Base-by-base conservation (phyloP, 2,329 filamentous ascomycete species). In the Stachybotrys echinatus region DNA sequence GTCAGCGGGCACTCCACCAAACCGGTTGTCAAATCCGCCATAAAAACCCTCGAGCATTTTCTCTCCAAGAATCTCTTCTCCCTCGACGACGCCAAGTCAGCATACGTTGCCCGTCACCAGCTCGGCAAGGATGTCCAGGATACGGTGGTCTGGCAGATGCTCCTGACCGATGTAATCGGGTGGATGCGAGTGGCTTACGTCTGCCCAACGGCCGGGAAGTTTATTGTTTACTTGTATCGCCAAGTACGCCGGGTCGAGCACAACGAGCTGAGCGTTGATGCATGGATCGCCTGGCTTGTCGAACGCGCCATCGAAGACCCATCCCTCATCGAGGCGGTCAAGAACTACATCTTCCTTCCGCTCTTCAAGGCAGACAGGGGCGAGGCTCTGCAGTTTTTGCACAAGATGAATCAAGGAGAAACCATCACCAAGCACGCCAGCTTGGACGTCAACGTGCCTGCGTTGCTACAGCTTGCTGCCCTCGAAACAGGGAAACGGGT, bases 401-500 rank as follows among this genome's bases (percentile, higher is more conserved):
- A 75, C 43, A 69, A 73, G 19, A 71, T 87, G 50, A 84, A 76
- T n/a, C 68, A 74, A 14, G 63, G 75, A 6, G 72, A 72, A 48
- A 66, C 74, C n/a, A 64, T 76, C 12, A 73, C 66, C 49, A 74
- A 68, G 52, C 72, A 73, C 39, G 68, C 68, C 42, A 70, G 63
- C 31, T 66, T 71, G 48, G 72, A 74, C 19, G 65, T 80, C 22
- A 74, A 81, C 48, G 67, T 74, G 14, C 74, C 81, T 47, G 76
- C 80, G 0, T 71, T 84, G 42, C 66, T 89, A 10, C 80, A 84
- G 55, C 74, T 90, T 40, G 77, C 84, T 42, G 79, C 84, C n/a
- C 71, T 90, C 42, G 84, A 89, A 55, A 77, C 83, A 17, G 87
- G 84, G 14, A 89, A 89, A 65, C 87, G 86, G 60, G 71, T 79